A percentile compares a stretch with the other conserved stretches of the same genome.
These are phyloP conservation scores for Lactarius hengduanensis DNA, from an alignment of 768 basidiomycete genomes.

Conservation along the genomic window DNA sequence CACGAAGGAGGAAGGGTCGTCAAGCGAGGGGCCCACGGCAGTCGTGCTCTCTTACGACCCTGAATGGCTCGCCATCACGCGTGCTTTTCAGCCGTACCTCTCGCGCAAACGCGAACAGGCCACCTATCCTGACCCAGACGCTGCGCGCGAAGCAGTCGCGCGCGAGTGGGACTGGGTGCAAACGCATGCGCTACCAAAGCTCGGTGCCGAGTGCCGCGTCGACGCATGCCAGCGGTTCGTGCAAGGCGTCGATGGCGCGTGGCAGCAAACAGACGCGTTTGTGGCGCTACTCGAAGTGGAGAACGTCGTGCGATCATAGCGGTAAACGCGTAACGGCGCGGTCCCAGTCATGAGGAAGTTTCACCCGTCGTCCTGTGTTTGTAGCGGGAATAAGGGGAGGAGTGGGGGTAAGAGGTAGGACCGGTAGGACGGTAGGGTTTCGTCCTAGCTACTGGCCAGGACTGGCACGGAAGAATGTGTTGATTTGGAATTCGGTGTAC, in stretches of 20 bases:
- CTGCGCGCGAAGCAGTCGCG: slow-evolving; percentile 51
- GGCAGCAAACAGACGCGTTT: slow-evolving; percentile 71
- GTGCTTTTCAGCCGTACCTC: slow-evolving; percentile 80
- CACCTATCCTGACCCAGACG: slow-evolving; percentile 57
- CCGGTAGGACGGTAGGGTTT: no score
- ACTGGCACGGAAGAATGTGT: no score
- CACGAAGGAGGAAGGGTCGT: slow-evolving; percentile 25
- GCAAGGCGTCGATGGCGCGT: slow-evolving; percentile 20
- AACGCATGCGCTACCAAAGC: slow-evolving; percentile 46
- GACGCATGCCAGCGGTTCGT: slow-evolving; percentile 26
- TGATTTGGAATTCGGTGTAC: no score
- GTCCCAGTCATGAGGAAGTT: neutral
- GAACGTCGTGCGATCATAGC: slow-evolving; percentile 51
- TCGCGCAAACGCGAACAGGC: slow-evolving; percentile 50
- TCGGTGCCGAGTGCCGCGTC: slow-evolving; percentile 21
- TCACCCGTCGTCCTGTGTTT: neutral
- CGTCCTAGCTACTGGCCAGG: no score
- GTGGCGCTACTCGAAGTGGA: slow-evolving; percentile 74
- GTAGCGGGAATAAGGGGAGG: no score
- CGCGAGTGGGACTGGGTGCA: slow-evolving; percentile 68
- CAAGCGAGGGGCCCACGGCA: slow-evolving; percentile 1
- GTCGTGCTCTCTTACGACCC: slow-evolving; percentile 67
- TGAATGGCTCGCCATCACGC: slow-evolving; percentile 39
- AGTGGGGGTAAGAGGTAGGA: no score
- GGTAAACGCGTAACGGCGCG: neutral